phyloP scores from a whole-genome alignment of 129 eudicot species.

The Saussurea involucrata region DNA sequence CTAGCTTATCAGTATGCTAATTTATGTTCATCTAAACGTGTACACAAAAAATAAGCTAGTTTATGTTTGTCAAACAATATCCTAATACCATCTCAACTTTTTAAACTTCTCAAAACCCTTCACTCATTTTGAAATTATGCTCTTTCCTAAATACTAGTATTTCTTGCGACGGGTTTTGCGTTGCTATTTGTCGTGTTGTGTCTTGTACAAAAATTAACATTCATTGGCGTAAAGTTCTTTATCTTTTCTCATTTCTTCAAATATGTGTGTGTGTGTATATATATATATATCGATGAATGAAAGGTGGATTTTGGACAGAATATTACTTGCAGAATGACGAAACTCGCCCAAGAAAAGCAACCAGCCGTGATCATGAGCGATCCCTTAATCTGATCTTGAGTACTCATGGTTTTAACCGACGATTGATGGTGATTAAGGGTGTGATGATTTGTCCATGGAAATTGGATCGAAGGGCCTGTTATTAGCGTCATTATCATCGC shows the following conservation, averaged over 20 bases:
- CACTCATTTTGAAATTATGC: background rate
- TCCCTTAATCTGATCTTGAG: constrained; percentile 50
- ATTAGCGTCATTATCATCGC: constrained; percentile 54
- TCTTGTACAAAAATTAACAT: background rate
- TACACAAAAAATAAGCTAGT: no score
- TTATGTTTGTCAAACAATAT: no score
- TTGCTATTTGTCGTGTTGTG: background rate
- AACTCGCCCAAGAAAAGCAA: constrained; percentile 51
- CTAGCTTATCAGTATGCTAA: no score
- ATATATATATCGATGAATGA: background rate
- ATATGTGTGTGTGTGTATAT: no score
- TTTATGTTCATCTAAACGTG: no score
- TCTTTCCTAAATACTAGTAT: background rate
- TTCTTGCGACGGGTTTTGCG: background rate
- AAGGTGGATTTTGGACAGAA: background rate
- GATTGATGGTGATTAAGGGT: constrained; percentile 12
- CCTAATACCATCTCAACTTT: background rate
- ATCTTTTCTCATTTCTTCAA: background rate
- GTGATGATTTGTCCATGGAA: constrained; percentile 28
- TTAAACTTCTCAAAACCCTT: no score
- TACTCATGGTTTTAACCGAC: constrained; percentile 7
- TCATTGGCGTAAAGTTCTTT: background rate
- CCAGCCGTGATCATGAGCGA: constrained; percentile 45
- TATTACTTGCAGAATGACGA: constrained; percentile 51
- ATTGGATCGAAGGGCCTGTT: constrained; percentile 46